Percentiles rank a stretch among this genome's conserved stretches.
Conservation (phyloP, 768 basidiomycete species). For the Sistotremastrum suecicum region DNA sequence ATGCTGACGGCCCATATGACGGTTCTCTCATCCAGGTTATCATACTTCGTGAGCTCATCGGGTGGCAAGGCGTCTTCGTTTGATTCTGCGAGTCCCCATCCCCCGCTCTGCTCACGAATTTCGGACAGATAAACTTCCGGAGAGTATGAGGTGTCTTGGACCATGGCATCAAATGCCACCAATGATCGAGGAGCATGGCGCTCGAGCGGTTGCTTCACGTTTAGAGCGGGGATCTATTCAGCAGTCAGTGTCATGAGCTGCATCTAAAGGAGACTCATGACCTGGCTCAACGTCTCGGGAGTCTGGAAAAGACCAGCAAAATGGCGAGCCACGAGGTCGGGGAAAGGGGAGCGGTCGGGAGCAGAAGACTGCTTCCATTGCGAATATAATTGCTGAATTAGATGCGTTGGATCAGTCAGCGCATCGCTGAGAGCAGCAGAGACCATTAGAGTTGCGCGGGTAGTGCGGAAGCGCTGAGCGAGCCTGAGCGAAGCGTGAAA, state of each 20-base stretch:
- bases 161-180: conserved; percentile 62
- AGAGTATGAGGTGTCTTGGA: conserved; percentile 68
- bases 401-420: conserved; percentile 31
- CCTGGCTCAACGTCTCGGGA: too few relatives aligned
- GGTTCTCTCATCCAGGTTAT: conserved; percentile 43
- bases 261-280: too few relatives aligned
- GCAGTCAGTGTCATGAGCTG: too few relatives aligned
- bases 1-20: conserved; percentile 64
- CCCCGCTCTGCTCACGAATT: conserved; percentile 31
- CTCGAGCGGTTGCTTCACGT: conserved; percentile 32
- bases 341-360: too few relatives aligned
- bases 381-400: conserved; percentile 35
- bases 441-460: conserved; percentile 26
- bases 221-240: conserved; percentile 43
- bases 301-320: too few relatives aligned
- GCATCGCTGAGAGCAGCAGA: conserved; percentile 34
- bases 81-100: conserved; percentile 53
- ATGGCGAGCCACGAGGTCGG: too few relatives aligned
- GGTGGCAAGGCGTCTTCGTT: conserved; percentile 14
- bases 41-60: conserved; percentile 23
- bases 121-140: conserved; percentile 58
- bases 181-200: conserved; percentile 37
- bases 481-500: too few relatives aligned
- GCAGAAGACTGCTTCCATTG: conserved; percentile 3
- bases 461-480: too few relatives aligned